Evolutionary conservation across 805 yeast species (phyloP), one percentile per base, ranked within the genome.

Genomic region (Tetrapisispora nanseiensis): DNA sequence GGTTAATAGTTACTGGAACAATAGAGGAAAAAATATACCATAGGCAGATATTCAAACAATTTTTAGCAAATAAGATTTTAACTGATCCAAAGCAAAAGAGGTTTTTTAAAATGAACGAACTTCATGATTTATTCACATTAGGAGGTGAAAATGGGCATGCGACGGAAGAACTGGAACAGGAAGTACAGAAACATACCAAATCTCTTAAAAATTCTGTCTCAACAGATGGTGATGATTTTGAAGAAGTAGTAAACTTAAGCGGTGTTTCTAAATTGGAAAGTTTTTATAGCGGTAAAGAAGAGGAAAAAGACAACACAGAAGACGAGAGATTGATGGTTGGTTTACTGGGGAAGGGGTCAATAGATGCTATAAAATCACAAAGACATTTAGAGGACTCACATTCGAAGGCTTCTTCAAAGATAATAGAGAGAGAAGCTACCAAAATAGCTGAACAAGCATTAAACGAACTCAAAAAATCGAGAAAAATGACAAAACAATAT

Each of bases 1-100:
- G 98, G 45, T 67, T 92, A 33, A 86, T 92, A 85, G 84, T 87
- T 34, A 86, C 96, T 2, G 97, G 97, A 0, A 78, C 96, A 0
- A 92, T 90, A 35, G 98, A 92, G 56, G 98, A 92, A 58, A 92
- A 92, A 59, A 92, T 92, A 4, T 92, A 92, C 54, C 97, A 92
- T 54, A 74, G 98, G 18, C 98, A 92, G 63, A 92, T 92, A 26
- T 92, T 90, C 74, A 92, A 92, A 60, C 96, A 94, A 48, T 82
- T 90, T 51, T 63, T 92, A 48, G 85, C 97, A 0, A 92, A 92
- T 62, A 92, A 90, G 63, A 89, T 92, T 47, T 66, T 92, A 54
- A 89, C 86, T 51, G 98, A 92, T 58, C 97, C 98, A 1, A 87
- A 89, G 51, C 97, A 92, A 57, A 74, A 89, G 46, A 66, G 97